A percentile compares a stretch with the other conserved stretches of the same genome.
Evolutionary conservation across 345 rosid genomes (phyloP).

Genomic region (Ceriops tagal): DNA sequence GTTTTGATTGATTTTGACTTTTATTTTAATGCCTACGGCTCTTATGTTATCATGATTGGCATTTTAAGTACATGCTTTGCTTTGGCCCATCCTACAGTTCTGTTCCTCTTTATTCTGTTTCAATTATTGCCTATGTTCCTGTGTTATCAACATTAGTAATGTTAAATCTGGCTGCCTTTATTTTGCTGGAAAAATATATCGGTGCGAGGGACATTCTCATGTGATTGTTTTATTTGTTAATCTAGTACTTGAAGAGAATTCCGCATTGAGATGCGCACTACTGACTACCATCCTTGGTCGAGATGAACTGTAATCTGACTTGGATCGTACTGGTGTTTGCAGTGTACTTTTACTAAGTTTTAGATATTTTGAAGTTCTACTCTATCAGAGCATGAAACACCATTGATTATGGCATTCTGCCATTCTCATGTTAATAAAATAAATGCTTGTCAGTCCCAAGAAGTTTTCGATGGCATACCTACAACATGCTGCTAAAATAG

Average conservation of each 20-base stretch:
- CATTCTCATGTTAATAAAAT: neutral
- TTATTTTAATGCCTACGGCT: neutral
- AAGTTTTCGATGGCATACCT: neutral
- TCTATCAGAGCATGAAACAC: neutral
- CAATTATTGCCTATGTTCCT: neutral
- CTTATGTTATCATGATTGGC: neutral
- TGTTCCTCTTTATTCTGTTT: neutral
- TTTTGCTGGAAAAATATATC: neutral
- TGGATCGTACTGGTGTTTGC: too few species aligned
- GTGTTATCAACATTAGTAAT: neutral
- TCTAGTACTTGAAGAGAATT: neutral
- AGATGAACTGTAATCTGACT: too few species aligned
- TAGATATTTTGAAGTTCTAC: neutral
- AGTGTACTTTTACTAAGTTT: neutral
- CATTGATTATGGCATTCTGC: neutral
- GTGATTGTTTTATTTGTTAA: too few species aligned
- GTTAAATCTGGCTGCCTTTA: neutral
- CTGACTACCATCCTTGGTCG: too few species aligned
- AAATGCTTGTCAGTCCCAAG: neutral
- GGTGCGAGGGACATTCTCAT: too few species aligned
- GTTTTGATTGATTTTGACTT: too few species aligned
- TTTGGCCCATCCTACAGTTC: neutral
- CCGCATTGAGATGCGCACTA: neutral
- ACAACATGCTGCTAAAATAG: neutral
- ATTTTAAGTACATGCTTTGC: too few species aligned